A percentile compares a stretch with the other conserved stretches of the same genome.
phyloP scores from a whole-genome alignment of 2,329 filamentous ascomycete species.

The Davidsoniella australis region DNA sequence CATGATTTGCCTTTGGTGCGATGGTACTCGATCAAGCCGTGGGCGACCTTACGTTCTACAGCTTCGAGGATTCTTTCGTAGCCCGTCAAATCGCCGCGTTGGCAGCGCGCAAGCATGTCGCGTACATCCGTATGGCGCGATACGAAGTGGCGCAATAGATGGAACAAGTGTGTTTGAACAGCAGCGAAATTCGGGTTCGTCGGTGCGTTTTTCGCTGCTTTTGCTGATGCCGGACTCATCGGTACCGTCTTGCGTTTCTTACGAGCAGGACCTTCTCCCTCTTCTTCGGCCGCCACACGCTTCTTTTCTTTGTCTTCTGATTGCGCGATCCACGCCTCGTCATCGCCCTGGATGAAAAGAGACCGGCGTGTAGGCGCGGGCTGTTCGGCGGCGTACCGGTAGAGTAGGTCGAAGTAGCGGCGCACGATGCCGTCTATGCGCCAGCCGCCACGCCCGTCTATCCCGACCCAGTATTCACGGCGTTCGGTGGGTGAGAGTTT shows the following conservation, averaged over 20 bases:
- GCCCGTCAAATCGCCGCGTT: constrained; percentile 52
- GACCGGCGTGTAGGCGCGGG: constrained; percentile 50
- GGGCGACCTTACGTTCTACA: constrained; percentile 58
- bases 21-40: constrained; percentile 53
- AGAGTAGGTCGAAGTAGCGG: constrained; percentile 79
- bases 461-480: constrained; percentile 73
- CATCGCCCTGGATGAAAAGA: constrained; percentile 52
- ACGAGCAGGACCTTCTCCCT: constrained; percentile 25
- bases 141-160: constrained; percentile 71
- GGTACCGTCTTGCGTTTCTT: constrained; percentile 30
- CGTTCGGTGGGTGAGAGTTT: constrained; percentile 45
- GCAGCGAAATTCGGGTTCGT: constrained; percentile 45
- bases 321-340: constrained; percentile 26
- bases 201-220: constrained; percentile 11
- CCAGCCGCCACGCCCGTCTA: constrained; percentile 66
- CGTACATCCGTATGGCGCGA: constrained; percentile 65
- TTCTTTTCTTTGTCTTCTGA: constrained; percentile 17
- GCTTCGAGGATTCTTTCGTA: constrained; percentile 62
- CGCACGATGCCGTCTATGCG: constrained; percentile 75
- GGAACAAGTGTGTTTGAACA: constrained; percentile 87
- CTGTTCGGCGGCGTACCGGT: constrained; percentile 53
- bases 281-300: constrained; percentile 17
- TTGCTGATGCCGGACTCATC: constrained; percentile 12
- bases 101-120: constrained; percentile 58
- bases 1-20: constrained; percentile 32